Conservation (phyloP, 2,329 filamentous ascomycete genomes). For the Xylariaceae sp. region DNA sequence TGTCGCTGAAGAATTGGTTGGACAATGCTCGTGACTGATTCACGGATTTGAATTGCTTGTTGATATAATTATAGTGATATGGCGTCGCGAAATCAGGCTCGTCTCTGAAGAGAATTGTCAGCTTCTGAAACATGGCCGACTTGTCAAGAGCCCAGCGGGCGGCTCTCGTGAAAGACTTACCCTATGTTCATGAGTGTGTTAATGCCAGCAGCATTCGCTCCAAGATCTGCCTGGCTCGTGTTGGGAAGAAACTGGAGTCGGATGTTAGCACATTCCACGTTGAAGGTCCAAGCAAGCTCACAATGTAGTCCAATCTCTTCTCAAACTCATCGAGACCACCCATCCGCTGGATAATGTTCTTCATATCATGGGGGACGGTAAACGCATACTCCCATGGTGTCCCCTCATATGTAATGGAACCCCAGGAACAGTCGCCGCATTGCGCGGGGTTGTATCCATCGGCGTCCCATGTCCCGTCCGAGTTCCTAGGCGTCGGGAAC, state of each 20-base stretch:
- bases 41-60: conserved; percentile 47
- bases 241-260: conserved; percentile 11
- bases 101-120: conserved; percentile 41
- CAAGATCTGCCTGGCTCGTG: conserved; percentile 9
- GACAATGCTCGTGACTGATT: conserved; percentile 44
- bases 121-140: background rate
- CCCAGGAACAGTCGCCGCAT: conserved; percentile 47
- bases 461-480: conserved; percentile 38
- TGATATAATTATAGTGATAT: conserved; percentile 53
- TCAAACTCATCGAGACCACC: conserved; percentile 48
- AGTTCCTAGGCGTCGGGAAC: conserved; percentile 50
- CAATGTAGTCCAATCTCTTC: conserved; percentile 36
- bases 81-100: conserved; percentile 51
- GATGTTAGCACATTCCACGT: background rate
- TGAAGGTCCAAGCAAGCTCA: background rate
- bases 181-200: conserved; percentile 14
- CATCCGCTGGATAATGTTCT: conserved; percentile 43
- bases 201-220: conserved; percentile 7
- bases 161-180: background rate
- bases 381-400: conserved; percentile 40
- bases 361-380: conserved; percentile 54
- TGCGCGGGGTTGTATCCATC: conserved; percentile 43
- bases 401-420: conserved; percentile 46
- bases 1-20: conserved; percentile 41
- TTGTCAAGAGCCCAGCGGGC: conserved; percentile 18